A percentile compares a stretch with the other conserved stretches of the same genome.
These are phyloP conservation scores for Zelopaecilomyces penicillatus DNA, from an alignment of 2,329 filamentous ascomycete species.

Conservation along the genomic window DNA sequence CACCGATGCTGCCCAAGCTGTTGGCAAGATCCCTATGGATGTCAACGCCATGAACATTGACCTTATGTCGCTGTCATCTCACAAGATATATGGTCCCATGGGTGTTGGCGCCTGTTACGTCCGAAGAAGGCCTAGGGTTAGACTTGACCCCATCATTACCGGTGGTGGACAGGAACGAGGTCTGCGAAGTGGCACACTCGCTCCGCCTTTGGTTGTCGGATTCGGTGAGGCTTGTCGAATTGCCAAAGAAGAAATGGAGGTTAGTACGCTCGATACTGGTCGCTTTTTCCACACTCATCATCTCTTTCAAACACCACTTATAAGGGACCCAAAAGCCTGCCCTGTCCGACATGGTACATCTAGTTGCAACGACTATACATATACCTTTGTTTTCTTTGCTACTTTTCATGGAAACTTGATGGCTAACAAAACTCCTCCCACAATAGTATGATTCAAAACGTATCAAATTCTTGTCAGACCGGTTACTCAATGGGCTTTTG, in stretches of 20 bases:
- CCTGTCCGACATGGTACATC: too few species aligned
- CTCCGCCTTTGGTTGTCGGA: conserved; percentile 79
- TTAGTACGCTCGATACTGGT: conserved; percentile 42
- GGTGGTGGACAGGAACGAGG: conserved; percentile 95
- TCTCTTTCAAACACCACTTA: too few species aligned
- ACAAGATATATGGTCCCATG: conserved; percentile 98
- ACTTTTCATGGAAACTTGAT: not conserved
- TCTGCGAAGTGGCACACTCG: conserved; percentile 85
- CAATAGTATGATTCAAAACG: conserved; percentile 85
- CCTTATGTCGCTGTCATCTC: conserved; percentile 95
- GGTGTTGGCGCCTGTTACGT: conserved; percentile 96
- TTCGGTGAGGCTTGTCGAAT: conserved; percentile 95
- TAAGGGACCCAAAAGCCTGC: too few species aligned
- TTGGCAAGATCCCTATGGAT: conserved; percentile 95
- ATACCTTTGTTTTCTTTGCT: conserved; percentile 9
- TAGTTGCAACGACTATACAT: too few species aligned
- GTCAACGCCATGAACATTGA: conserved; percentile 98
- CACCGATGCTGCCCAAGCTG: conserved; percentile 90
- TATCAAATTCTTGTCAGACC: conserved; percentile 73
- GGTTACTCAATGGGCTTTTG: conserved; percentile 72
- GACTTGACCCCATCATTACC: conserved; percentile 90
- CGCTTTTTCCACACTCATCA: too few species aligned
- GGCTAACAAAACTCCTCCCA: not conserved
- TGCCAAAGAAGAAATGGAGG: conserved; percentile 80
- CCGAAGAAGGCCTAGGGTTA: conserved; percentile 81